Base-by-base conservation (phyloP, 2,329 filamentous ascomycete genomes). In the Microdochium nivale region DNA sequence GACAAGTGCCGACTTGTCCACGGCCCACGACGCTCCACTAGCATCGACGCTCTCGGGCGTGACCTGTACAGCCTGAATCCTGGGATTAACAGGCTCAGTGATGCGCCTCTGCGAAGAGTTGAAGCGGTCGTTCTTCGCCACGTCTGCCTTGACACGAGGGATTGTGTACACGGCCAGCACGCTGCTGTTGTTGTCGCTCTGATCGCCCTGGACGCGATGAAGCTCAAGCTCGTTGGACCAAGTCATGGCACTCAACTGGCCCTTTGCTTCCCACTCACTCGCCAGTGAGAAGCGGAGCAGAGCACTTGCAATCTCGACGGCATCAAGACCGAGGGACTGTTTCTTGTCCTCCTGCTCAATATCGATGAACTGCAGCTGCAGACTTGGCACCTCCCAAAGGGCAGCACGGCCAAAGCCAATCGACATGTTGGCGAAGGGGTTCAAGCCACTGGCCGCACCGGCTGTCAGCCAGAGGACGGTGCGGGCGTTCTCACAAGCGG, bases 381-480 rank as follows among this genome's bases (percentile, higher is more conserved):
- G 51, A 24, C 56, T 53, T 2, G 63, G 62, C 21, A 63, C 53
- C 51, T 66, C 64, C 10, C 62, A 62, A 2, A 54, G 54, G 16
- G 65, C 54, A 1, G 64, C 65, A n/a, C 64, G 62, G 2, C 59
- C 50, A 47, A 66, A 64, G 0, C 64, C 64, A 30, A 65, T 56
- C 3, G 60, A 62, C 11, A 62, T 61, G 11, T 61, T 60, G 13
- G 60, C 55, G 0, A 60, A 56, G 2, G 62, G 61, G 14, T 61
- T 62, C 4, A 51, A 14, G 35, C 35, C 56, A 25, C 24, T 52
- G 7, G 55, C 51, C 1, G 59, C 54, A 14, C 58, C 56, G 10
- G 49, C 43, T 0, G 62, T 64, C 19, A 63, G 47, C 64, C 64
- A 66, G 9, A 66, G 56, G 0, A 60, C 52, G 5, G 35, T 40